Conservation (phyloP, 192 early-diverging fungal species). For the Rhizoclosmatium globosum region DNA sequence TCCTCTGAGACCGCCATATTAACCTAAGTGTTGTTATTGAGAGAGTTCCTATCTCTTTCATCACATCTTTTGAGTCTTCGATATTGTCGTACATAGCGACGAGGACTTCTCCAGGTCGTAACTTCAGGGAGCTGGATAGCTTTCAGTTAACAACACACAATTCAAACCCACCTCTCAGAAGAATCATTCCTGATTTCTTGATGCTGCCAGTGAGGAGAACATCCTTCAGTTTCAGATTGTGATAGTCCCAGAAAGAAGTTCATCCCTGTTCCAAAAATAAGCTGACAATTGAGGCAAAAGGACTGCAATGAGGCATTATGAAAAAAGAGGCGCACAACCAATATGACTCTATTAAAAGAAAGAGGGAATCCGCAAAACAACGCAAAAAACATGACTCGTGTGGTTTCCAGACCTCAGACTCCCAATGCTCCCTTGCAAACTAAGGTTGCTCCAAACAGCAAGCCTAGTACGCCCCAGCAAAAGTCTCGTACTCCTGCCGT, state of each 20-base stretch:
- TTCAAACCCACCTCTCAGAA: background rate
- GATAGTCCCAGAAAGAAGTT: too few species aligned
- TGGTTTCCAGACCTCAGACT: too few species aligned
- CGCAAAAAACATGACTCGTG: too few species aligned
- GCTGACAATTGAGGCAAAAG: too few species aligned
- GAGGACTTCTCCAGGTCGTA: constrained; percentile 7
- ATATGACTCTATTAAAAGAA: too few species aligned
- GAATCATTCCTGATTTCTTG: constrained; percentile 21
- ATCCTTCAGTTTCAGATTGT: background rate
- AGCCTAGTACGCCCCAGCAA: too few species aligned
- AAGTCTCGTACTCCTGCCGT: too few species aligned
- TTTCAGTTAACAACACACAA: background rate
- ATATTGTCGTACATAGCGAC: background rate
- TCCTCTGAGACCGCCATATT: constrained; percentile 8
- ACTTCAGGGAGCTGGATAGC: background rate
- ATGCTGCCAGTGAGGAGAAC: constrained; percentile 24
- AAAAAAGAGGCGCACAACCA: too few species aligned
- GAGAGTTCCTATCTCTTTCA: background rate
- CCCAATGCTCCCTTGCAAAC: too few species aligned
- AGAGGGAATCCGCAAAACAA: too few species aligned
- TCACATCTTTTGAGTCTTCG: background rate
- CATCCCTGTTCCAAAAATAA: background rate
- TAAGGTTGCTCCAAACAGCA: too few species aligned
- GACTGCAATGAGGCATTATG: too few species aligned
- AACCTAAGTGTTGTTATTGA: constrained; percentile 15